phyloP scores from a whole-genome alignment of 2,329 filamentous ascomycete genomes.

The Paramyrothecium sp. region DNA sequence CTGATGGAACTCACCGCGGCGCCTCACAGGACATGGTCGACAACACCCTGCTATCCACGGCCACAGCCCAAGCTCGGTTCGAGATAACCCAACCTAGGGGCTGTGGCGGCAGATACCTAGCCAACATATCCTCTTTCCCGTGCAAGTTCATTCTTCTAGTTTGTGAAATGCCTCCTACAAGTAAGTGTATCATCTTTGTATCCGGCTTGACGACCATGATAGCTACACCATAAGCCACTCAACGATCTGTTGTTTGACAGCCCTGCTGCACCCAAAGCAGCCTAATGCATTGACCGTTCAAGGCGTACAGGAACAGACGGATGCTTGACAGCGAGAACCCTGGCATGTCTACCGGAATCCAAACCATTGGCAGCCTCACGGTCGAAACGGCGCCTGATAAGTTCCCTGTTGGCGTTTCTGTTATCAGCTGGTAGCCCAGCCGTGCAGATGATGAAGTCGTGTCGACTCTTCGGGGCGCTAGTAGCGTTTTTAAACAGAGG shows the following conservation, averaged over 20 bases:
- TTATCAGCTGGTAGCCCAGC: background rate
- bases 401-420: background rate
- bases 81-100: too few species aligned
- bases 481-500: background rate
- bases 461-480: background rate
- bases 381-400: background rate
- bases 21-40: too few species aligned
- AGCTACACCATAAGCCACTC: constrained; percentile 18
- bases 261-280: background rate
- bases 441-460: background rate
- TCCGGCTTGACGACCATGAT: too few species aligned
- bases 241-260: background rate
- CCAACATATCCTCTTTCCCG: too few species aligned
- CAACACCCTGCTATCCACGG: too few species aligned
- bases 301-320: background rate
- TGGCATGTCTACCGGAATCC: background rate
- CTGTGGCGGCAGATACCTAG: too few species aligned
- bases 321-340: background rate
- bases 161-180: too few species aligned
- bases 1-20: too few species aligned
- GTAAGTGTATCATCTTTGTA: too few species aligned
- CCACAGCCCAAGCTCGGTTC: too few species aligned
- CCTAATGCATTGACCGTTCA: background rate
- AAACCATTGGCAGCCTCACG: background rate
- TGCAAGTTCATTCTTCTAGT: too few species aligned